These are phyloP conservation scores for Westerdykella ornata DNA, from an alignment of 2,329 filamentous ascomycete genomes.

Conservation along the genomic window DNA sequence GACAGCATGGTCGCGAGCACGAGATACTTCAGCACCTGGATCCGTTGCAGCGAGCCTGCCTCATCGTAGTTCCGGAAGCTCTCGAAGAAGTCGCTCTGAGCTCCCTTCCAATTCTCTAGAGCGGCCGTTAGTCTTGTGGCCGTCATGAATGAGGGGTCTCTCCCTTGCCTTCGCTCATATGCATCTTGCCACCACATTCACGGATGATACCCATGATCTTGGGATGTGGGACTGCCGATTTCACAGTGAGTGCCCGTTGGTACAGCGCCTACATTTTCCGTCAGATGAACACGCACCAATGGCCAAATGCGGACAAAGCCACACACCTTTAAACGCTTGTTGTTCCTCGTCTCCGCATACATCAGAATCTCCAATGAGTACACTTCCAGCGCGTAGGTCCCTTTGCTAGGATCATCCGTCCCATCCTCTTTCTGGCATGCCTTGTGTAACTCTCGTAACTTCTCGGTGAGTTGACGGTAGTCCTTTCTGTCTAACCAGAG, in stretches of 20 bases:
- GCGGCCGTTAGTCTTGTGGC: constrained; percentile 16
- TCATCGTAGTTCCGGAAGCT: constrained; percentile 99
- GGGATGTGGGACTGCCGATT: constrained; percentile 94
- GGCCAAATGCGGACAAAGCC: constrained; percentile 11
- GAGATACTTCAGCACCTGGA: constrained; percentile 95
- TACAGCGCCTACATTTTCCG: constrained; percentile 59
- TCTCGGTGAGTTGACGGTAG: constrained; percentile 71
- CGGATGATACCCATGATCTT: constrained; percentile 99
- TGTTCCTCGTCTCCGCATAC: constrained; percentile 94
- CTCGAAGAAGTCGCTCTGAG: constrained; percentile 96
- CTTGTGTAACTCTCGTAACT: constrained; percentile 80
- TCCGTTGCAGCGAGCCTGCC: constrained; percentile 89
- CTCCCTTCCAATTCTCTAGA: constrained; percentile 90
- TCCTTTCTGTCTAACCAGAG: constrained; percentile 88
- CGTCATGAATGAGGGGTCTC: constrained; percentile 7
- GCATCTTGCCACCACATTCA: constrained; percentile 99
- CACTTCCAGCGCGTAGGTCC: constrained; percentile 90
- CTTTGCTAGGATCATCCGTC: constrained; percentile 85
- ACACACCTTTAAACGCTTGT: constrained; percentile 80
- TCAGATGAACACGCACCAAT: constrained; percentile 20
- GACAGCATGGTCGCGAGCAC: constrained; percentile 97
- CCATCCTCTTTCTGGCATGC: constrained; percentile 85
- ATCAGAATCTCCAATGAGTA: constrained; percentile 98
- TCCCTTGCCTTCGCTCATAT: constrained; percentile 75
- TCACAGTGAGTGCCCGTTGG: constrained; percentile 81